Evolutionary conservation across 2,329 filamentous ascomycete genomes (phyloP).

Genomic region (Exophiala viscosa): DNA sequence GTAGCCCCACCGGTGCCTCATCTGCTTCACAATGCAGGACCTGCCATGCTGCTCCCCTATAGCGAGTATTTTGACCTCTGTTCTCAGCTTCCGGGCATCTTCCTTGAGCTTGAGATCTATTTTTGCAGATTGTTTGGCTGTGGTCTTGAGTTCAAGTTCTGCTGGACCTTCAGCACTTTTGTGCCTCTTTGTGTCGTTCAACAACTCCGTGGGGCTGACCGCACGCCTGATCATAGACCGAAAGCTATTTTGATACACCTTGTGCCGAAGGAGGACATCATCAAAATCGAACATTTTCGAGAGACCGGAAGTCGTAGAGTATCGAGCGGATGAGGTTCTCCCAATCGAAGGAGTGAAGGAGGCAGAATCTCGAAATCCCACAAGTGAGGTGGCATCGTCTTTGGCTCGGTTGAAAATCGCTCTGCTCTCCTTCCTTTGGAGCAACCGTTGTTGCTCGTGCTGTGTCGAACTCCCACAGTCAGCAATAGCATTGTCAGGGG

Average conservation of each 20-base stretch:
- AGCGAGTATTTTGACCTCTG: conserved; percentile 20
- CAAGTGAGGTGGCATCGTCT: conserved; percentile 26
- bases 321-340: neutral
- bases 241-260: conserved; percentile 24
- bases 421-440: conserved; percentile 18
- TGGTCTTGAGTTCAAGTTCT: conserved; percentile 6
- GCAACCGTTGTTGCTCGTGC: conserved; percentile 17
- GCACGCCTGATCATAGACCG: conserved; percentile 20
- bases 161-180: conserved; percentile 7
- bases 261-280: conserved; percentile 18
- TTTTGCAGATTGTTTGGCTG: conserved; percentile 11
- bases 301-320: conserved; percentile 12
- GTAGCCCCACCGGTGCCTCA: conserved; percentile 11
- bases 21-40: conserved; percentile 15
- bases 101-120: conserved; percentile 17
- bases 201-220: conserved; percentile 12
- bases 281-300: conserved; percentile 25
- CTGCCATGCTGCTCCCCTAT: conserved; percentile 17
- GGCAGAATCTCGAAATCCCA: conserved; percentile 21
- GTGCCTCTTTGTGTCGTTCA: neutral
- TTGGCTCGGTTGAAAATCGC: conserved; percentile 20
- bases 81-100: conserved; percentile 15
- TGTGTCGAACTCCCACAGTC: conserved; percentile 16
- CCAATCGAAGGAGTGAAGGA: conserved; percentile 12
- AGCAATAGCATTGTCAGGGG: neutral